Conservation (phyloP, 2,329 filamentous ascomycete species). For the Myriosclerotinia curreyana region DNA sequence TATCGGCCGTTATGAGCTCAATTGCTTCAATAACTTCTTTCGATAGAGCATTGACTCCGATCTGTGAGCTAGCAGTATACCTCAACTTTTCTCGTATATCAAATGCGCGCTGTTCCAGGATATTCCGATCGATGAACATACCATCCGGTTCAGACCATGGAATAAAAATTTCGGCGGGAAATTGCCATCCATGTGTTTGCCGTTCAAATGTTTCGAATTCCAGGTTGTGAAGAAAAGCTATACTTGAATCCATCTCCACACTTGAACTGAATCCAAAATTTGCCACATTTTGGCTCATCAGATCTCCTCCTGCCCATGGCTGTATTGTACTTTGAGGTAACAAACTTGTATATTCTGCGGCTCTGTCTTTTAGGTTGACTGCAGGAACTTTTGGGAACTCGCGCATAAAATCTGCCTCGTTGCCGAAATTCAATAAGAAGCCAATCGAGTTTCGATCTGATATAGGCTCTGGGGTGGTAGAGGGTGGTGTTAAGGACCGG, state of each 20-base stretch:
- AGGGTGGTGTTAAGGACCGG: constrained; percentile 21
- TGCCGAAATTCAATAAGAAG: constrained; percentile 37
- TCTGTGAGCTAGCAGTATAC: constrained; percentile 30
- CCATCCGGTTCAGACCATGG: constrained; percentile 28
- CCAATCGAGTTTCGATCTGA: constrained; percentile 39
- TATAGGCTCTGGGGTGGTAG: constrained; percentile 32
- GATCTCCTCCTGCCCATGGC: constrained; percentile 14
- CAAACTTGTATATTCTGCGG: constrained; percentile 24
- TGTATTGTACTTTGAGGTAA: constrained; percentile 23
- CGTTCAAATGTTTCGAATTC: constrained; percentile 36
- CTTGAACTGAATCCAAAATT: constrained; percentile 23
- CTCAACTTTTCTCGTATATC: constrained; percentile 36
- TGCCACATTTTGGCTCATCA: background rate
- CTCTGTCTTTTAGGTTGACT: constrained; percentile 26
- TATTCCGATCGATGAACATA: constrained; percentile 27
- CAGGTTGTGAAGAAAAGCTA: constrained; percentile 31
- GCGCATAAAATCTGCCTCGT: constrained; percentile 36
- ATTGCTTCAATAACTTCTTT: constrained; percentile 35
- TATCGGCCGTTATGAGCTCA: constrained; percentile 33
- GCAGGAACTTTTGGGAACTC: constrained; percentile 36
- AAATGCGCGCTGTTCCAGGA: constrained; percentile 33
- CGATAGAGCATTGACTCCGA: constrained; percentile 28
- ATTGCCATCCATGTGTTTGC: constrained; percentile 32
- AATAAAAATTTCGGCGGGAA: constrained; percentile 31
- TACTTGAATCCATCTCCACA: constrained; percentile 27